These are phyloP conservation scores for Lentinula boryana DNA, from an alignment of 768 basidiomycete genomes.

Conservation along the genomic window DNA sequence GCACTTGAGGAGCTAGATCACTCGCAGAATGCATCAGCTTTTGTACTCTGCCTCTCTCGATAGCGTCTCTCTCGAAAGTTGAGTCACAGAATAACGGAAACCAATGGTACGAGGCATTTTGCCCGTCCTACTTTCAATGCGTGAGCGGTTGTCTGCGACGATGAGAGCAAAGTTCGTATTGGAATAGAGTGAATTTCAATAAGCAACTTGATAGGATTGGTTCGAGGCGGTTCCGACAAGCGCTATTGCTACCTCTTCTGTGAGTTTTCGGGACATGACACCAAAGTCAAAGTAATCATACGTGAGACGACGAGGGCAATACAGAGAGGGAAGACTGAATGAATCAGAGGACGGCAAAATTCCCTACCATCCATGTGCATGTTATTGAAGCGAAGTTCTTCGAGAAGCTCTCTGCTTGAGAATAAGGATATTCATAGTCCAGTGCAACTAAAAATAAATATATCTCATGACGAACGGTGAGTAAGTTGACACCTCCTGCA, in stretches of 20 bases:
- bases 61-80: neutral
- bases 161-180: slow-evolving; percentile 4
- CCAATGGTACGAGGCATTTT: slow-evolving; percentile 5
- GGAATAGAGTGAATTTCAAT: neutral
- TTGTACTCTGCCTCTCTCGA: neutral
- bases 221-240: neutral
- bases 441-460: neutral
- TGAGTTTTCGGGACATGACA: neutral
- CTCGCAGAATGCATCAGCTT: neutral
- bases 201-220: neutral
- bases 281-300: neutral
- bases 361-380: neutral
- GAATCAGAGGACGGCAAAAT: neutral
- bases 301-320: neutral
- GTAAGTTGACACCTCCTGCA: neutral
- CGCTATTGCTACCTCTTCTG: neutral
- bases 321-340: neutral
- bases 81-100: neutral
- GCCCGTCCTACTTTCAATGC: neutral
- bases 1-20: neutral
- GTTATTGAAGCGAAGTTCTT: neutral
- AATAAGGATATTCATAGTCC: slow-evolving; percentile 1
- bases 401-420: neutral
- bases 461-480: slow-evolving; percentile 1
- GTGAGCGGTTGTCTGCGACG: neutral